A percentile compares a stretch with the other conserved stretches of the same genome.
Conservation (phyloP, 768 basidiomycete species). For the Rhodotorula sphaerocarpa region DNA sequence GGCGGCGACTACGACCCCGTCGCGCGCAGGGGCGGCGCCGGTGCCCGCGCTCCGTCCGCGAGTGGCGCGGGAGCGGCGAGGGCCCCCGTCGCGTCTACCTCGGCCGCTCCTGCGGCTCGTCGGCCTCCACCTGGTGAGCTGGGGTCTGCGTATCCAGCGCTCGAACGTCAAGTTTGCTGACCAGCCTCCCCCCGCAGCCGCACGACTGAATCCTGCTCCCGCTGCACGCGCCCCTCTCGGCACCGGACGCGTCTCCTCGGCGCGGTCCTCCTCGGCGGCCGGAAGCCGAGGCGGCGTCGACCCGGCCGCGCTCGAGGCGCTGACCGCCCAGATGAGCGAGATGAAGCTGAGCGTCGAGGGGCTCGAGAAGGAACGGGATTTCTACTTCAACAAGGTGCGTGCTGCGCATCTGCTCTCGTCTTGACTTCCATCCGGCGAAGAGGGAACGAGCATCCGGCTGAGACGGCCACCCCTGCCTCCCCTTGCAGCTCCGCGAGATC, state of each 20-base stretch:
- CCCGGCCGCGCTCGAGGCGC: constrained; percentile 59
- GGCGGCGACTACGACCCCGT: constrained; percentile 81
- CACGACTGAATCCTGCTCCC: constrained; percentile 39
- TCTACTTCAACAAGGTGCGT: constrained; percentile 92
- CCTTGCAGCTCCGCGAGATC: constrained; percentile 83
- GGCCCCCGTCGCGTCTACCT: neutral
- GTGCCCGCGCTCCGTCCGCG: neutral
- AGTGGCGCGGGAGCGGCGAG: neutral
- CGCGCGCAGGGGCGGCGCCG: constrained; percentile 4
- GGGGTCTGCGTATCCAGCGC: no score
- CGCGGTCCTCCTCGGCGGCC: constrained; percentile 3
- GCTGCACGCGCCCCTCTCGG: constrained; percentile 64
- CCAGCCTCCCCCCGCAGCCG: neutral
- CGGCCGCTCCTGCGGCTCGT: neutral
- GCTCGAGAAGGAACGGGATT: constrained; percentile 93
- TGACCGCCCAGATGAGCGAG: constrained; percentile 73
- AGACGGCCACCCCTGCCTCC: no score
- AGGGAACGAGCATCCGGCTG: no score
- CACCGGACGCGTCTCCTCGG: neutral
- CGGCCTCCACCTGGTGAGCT: no score
- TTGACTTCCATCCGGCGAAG: constrained; percentile 6
- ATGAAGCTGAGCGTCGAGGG: constrained; percentile 74
- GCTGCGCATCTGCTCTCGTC: neutral
- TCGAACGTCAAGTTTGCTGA: no score
- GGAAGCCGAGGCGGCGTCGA: constrained; percentile 29